These are phyloP conservation scores for Immersiporthe knoxdaviesiana DNA, from an alignment of 2,329 filamentous ascomycete genomes.

Conservation along the genomic window DNA sequence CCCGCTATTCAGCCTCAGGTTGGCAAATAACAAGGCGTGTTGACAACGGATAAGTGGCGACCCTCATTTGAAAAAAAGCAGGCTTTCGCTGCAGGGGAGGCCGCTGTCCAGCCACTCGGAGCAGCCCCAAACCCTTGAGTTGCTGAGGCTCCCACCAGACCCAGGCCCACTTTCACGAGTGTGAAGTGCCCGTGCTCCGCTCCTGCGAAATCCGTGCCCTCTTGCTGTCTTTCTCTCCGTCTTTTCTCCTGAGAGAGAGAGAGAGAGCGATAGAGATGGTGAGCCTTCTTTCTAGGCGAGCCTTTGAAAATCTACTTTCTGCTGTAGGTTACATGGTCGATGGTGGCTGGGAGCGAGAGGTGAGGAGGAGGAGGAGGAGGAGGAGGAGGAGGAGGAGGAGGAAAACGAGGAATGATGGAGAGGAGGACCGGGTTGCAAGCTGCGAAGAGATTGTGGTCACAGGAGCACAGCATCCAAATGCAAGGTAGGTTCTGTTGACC, in stretches of 20 bases:
- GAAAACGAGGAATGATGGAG: too few relatives aligned
- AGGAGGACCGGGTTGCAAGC: background rate
- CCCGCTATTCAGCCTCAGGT: conserved; percentile 24
- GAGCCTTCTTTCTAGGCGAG: conserved; percentile 8
- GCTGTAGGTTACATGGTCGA: background rate
- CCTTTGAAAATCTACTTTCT: conserved; percentile 10
- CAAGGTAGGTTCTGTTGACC: too few relatives aligned
- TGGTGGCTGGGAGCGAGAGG: conserved; percentile 12
- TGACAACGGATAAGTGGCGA: conserved; percentile 23
- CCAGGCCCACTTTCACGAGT: conserved; percentile 23
- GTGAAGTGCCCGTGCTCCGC: conserved; percentile 4
- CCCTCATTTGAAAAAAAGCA: conserved; percentile 25
- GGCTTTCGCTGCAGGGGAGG: conserved; percentile 24
- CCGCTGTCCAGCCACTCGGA: conserved; percentile 24
- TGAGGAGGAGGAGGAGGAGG: conserved; percentile 1
- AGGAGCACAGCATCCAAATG: background rate
- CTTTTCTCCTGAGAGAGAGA: conserved; percentile 8
- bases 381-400: background rate
- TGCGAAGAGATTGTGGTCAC: background rate
- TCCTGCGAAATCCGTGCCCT: background rate
- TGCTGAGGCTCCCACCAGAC: conserved; percentile 22
- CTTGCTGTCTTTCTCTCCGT: background rate
- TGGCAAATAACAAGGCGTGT: conserved; percentile 23
- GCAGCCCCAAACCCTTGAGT: conserved; percentile 22
- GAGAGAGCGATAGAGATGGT: too few relatives aligned